Conservation (phyloP, 345 rosid genomes). For the Anacardium occidentale region DNA sequence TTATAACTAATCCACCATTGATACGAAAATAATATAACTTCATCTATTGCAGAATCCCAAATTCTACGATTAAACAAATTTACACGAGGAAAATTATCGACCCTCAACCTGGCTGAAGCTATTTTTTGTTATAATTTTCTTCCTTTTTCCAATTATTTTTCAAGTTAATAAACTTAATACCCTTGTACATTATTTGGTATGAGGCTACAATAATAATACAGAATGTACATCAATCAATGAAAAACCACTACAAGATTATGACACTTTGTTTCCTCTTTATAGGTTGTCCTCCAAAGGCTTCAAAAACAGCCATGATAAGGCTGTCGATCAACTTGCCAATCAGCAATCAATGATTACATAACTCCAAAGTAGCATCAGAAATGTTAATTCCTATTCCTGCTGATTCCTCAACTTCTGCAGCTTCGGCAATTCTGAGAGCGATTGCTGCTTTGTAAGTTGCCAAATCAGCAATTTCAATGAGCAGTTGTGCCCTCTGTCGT, state of each 20-base stretch:
- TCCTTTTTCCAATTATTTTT: background rate
- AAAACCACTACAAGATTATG: conserved; percentile 45
- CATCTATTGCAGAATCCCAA: no score
- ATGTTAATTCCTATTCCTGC: background rate
- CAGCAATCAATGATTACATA: background rate
- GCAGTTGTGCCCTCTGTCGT: conserved; percentile 66
- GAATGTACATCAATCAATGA: conserved; percentile 34
- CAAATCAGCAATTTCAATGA: conserved; percentile 77
- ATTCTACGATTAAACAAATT: background rate
- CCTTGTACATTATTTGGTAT: conserved; percentile 30
- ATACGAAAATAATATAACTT: no score
- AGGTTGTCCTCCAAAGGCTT: conserved; percentile 21
- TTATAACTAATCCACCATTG: no score
- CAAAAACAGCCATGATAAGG: conserved; percentile 13
- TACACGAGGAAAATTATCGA: background rate
- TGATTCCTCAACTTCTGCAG: conserved; percentile 39
- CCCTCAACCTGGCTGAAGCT: background rate
- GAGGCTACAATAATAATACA: conserved; percentile 40
- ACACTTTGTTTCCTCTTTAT: background rate
- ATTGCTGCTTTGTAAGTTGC: conserved; percentile 70
- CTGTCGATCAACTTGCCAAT: conserved; percentile 14
- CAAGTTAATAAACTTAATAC: conserved; percentile 15
- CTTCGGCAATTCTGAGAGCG: conserved; percentile 70
- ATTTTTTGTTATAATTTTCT: background rate
- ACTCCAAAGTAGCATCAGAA: background rate